Percentiles rank a stretch among this genome's conserved stretches.
Evolutionary conservation across 768 basidiomycete species (phyloP).

Genomic region (Boletus bicolor): DNA sequence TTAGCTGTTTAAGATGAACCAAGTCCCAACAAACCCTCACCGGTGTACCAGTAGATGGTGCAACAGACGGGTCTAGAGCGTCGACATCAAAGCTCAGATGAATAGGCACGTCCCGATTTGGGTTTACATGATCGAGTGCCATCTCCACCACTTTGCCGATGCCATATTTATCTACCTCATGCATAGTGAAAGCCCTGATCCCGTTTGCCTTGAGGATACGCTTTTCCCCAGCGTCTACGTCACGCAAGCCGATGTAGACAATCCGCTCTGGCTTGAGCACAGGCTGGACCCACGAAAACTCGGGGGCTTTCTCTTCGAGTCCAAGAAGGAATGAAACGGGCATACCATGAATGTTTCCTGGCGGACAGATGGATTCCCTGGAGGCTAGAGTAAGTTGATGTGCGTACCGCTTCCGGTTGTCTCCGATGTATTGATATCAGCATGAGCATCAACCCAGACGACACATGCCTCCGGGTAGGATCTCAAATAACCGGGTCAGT

Average conservation of each 20-base stretch:
- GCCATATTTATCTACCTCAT: conserved; percentile 84
- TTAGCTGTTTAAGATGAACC: neutral
- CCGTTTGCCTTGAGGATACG: conserved; percentile 73
- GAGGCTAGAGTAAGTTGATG: neutral
- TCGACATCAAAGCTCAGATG: conserved; percentile 98
- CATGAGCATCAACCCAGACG: conserved; percentile 96
- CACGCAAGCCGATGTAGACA: conserved; percentile 97
- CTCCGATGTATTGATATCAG: conserved; percentile 90
- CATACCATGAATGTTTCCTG: conserved; percentile 97
- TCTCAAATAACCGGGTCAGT: conserved; percentile 35
- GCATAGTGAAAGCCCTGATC: conserved; percentile 90
- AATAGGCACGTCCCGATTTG: conserved; percentile 76
- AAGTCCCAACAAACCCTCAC: conserved; percentile 39
- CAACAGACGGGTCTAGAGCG: conserved; percentile 89
- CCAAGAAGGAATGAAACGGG: conserved; percentile 90
- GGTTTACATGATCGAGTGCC: conserved; percentile 94
- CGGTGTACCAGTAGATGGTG: conserved; percentile 93
- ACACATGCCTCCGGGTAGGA: conserved; percentile 79
- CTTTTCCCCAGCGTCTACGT: conserved; percentile 88
- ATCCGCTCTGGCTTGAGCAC: conserved; percentile 67
- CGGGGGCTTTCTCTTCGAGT: conserved; percentile 36
- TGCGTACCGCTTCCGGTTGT: conserved; percentile 69
- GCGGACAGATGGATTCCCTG: neutral
- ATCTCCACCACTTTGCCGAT: conserved; percentile 95
- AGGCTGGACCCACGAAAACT: conserved; percentile 61